phyloP scores from a whole-genome alignment of 768 basidiomycete genomes.

The Termitomyces sp. region DNA sequence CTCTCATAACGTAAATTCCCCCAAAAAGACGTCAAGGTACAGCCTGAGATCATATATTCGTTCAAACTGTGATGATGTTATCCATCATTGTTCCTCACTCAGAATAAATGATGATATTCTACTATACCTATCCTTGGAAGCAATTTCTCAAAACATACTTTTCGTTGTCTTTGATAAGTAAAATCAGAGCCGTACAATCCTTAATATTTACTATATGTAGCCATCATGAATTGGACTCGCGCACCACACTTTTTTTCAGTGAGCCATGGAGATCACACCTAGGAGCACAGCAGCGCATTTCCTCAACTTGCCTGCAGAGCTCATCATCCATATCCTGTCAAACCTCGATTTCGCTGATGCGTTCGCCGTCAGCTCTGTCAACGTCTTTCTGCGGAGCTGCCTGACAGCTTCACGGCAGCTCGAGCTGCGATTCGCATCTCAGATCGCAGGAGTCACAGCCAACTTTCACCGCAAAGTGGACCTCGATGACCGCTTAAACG shows the following conservation, averaged over 20 bases:
- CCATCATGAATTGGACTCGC: too few relatives aligned
- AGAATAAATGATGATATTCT: neutral
- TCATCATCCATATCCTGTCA: constrained; percentile 7
- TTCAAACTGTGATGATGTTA: too few relatives aligned
- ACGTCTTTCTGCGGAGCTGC: neutral
- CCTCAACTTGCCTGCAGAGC: constrained; percentile 8
- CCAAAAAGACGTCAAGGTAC: too few relatives aligned
- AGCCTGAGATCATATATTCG: too few relatives aligned
- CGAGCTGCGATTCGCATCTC: constrained; percentile 5
- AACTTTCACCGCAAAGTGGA: neutral
- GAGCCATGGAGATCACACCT: neutral
- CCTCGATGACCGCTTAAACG: constrained; percentile 2
- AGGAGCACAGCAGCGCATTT: neutral
- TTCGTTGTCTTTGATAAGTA: too few relatives aligned
- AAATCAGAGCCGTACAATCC: too few relatives aligned
- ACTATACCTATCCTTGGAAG: neutral
- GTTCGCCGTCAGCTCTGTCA: constrained; percentile 6
- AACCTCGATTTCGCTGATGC: constrained; percentile 1
- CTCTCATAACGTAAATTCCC: too few relatives aligned
- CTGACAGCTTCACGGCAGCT: constrained; percentile 1
- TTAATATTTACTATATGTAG: too few relatives aligned
- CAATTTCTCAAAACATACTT: too few relatives aligned
- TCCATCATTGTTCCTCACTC: neutral
- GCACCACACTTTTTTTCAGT: neutral
- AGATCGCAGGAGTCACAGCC: constrained; percentile 6